These are phyloP conservation scores for Stemphylium beticola DNA, from an alignment of 2,329 filamentous ascomycete species.

Conservation along the genomic window DNA sequence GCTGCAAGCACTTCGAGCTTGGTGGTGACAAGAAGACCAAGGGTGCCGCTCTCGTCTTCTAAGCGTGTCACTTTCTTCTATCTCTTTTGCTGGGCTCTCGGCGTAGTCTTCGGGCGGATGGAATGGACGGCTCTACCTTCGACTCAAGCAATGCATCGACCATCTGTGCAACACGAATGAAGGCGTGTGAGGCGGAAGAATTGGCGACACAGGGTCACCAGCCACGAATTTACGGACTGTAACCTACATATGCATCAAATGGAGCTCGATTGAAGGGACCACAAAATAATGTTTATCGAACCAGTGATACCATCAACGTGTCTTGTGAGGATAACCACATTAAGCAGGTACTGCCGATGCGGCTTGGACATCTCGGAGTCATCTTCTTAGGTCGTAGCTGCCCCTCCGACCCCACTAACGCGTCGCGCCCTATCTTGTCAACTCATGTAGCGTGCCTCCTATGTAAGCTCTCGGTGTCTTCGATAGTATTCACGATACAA, in stretches of 20 bases:
- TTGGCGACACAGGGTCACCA: conserved; percentile 42
- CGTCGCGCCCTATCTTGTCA: conserved; percentile 17
- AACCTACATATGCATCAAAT: conserved; percentile 51
- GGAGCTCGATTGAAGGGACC: conserved; percentile 47
- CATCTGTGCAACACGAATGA: conserved; percentile 29
- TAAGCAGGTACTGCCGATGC: conserved; percentile 3
- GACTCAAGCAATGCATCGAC: conserved; percentile 41
- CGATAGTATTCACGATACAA: conserved; percentile 10
- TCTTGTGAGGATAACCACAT: not conserved
- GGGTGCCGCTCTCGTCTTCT: conserved; percentile 99
- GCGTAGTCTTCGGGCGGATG: conserved; percentile 48
- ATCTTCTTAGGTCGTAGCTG: conserved; percentile 11
- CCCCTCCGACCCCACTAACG: conserved; percentile 37
- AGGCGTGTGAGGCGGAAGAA: conserved; percentile 36
- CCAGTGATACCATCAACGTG: not conserved
- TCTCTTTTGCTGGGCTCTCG: conserved; percentile 49
- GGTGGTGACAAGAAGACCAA: conserved; percentile 99
- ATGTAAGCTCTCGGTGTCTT: conserved; percentile 2
- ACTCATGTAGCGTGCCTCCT: conserved; percentile 2
- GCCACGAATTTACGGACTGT: conserved; percentile 47
- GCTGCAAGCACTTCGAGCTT: conserved; percentile 99
- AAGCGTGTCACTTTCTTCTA: conserved; percentile 64
- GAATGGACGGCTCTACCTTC: conserved; percentile 45
- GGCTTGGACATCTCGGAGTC: conserved; percentile 7
- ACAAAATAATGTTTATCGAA: conserved; percentile 12